phyloP scores from a whole-genome alignment of 2,329 filamentous ascomycete species.

The Nemania abortiva region DNA sequence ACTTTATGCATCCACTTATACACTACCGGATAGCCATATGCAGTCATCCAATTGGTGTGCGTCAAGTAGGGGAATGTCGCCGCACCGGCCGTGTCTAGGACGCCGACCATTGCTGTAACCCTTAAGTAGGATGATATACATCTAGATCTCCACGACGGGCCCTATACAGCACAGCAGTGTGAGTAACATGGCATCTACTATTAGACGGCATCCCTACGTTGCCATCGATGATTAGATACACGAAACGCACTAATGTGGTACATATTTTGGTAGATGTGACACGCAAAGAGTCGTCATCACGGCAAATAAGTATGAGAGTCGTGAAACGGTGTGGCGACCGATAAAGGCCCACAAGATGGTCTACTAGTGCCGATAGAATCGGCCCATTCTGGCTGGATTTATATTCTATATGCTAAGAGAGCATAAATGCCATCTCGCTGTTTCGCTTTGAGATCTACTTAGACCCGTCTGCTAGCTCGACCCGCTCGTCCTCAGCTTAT shows the following conservation, averaged over 20 bases:
- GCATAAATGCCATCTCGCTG: no score
- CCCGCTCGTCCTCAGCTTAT: no score
- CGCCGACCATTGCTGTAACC: constrained; percentile 12
- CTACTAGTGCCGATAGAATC: neutral
- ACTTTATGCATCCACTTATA: constrained; percentile 10
- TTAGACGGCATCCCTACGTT: neutral
- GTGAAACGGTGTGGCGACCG: neutral
- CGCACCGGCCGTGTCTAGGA: constrained; percentile 4
- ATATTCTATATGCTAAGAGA: neutral
- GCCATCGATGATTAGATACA: constrained; percentile 11
- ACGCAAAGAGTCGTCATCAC: neutral
- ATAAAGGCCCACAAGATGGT: neutral
- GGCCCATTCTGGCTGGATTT: neutral
- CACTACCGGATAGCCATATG: constrained; percentile 28
- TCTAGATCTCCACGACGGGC: constrained; percentile 11
- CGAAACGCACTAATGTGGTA: neutral
- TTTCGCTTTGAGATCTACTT: no score
- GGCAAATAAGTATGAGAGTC: neutral
- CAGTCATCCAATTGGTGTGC: constrained; percentile 25
- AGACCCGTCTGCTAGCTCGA: no score
- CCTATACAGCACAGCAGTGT: constrained; percentile 11
- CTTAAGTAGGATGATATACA: constrained; percentile 23
- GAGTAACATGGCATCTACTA: constrained; percentile 13
- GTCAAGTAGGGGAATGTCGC: constrained; percentile 5
- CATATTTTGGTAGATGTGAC: neutral